A percentile compares a stretch with the other conserved stretches of the same genome.
These are phyloP conservation scores for Emmonsiellopsis sp. DNA, from an alignment of 2,329 filamentous ascomycete genomes.

Conservation along the genomic window DNA sequence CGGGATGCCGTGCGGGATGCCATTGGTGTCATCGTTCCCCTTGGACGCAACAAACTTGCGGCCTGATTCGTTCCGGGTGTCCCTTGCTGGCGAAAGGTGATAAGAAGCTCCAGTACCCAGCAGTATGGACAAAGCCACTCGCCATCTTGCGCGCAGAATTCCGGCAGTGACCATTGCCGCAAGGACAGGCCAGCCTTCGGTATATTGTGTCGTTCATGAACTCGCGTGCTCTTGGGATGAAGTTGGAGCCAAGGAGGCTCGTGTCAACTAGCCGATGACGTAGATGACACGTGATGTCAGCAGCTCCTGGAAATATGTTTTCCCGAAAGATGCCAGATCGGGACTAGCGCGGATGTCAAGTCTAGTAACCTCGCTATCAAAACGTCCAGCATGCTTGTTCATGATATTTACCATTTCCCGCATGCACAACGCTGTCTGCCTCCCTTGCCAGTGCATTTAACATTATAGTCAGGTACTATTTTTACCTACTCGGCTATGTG, in stretches of 20 bases:
- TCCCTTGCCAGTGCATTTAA: not conserved
- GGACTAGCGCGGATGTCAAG: not conserved
- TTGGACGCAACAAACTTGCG: slow-evolving; percentile 5
- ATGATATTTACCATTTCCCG: not conserved
- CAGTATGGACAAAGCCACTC: slow-evolving; percentile 24
- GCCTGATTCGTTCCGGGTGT: slow-evolving; percentile 10
- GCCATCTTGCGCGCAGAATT: slow-evolving; percentile 25
- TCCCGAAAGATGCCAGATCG: not conserved
- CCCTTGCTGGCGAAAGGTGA: slow-evolving; percentile 10
- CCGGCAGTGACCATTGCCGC: slow-evolving; percentile 26
- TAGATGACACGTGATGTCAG: not conserved
- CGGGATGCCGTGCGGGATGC: not conserved
- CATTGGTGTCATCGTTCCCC: not conserved
- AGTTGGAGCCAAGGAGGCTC: not conserved
- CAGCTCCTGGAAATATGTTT: not conserved
- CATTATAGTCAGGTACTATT: too few relatives aligned
- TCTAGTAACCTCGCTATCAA: too few relatives aligned
- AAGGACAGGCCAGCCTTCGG: slow-evolving; percentile 13
- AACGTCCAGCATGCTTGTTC: not conserved
- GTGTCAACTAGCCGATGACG: not conserved
- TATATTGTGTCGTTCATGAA: slow-evolving; percentile 3
- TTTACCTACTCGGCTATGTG: not conserved
- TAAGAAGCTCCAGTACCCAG: slow-evolving; percentile 16
- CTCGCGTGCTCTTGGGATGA: not conserved
- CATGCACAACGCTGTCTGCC: not conserved